phyloP scores from a whole-genome alignment of 331 rosid species.

The Telfairia occidentalis region DNA sequence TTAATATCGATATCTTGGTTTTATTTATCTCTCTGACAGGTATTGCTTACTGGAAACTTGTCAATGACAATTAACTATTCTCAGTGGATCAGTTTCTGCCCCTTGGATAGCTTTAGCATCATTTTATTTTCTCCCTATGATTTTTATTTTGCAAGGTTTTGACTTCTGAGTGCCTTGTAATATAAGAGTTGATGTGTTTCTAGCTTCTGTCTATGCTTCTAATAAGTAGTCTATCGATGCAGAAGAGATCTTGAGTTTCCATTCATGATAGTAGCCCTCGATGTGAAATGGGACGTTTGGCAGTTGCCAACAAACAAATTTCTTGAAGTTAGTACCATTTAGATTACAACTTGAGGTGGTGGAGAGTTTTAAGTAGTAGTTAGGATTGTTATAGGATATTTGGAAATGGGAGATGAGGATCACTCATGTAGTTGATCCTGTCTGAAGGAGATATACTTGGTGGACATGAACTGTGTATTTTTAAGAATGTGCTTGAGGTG shows the following conservation, averaged over 20 bases:
- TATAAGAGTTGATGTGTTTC: neutral
- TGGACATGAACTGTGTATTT: neutral
- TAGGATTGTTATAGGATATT: neutral
- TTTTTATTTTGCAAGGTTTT: neutral
- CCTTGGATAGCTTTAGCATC: neutral
- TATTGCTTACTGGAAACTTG: slow-evolving; percentile 5
- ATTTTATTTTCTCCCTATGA: neutral
- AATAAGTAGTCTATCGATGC: neutral
- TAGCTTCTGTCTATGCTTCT: neutral
- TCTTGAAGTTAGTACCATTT: neutral
- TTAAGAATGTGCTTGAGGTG: neutral
- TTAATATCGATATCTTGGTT: slow-evolving; percentile 28
- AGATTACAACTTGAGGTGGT: neutral
- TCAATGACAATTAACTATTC: neutral
- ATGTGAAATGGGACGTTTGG: neutral
- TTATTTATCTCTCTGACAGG: slow-evolving; percentile 17
- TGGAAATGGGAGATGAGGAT: neutral
- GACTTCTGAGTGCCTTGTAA: neutral
- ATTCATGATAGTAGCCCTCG: neutral
- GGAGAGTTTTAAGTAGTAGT: neutral
- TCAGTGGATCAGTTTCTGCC: neutral
- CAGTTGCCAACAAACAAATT: neutral
- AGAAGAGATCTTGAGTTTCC: neutral
- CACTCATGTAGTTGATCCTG: neutral
- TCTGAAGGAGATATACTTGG: neutral